A percentile compares a stretch with the other conserved stretches of the same genome.
phyloP scores from a whole-genome alignment of 768 basidiomycete genomes.

The Agaricus subrufescens region DNA sequence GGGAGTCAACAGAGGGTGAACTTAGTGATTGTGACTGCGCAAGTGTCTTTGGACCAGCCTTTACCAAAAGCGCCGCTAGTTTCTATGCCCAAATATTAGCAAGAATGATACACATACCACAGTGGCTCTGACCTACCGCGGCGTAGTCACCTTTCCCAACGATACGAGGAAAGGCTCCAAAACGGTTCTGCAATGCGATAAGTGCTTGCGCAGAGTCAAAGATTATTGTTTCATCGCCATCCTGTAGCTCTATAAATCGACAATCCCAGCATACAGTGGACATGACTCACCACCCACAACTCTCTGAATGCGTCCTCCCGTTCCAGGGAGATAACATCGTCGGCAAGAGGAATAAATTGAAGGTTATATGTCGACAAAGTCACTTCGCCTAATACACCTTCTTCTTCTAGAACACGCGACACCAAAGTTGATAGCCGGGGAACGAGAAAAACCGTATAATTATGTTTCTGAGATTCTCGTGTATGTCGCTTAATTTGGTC shows the following conservation, averaged over 20 bases:
- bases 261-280: slow-evolving; percentile 3
- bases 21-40: slow-evolving; percentile 32
- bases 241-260: slow-evolving; percentile 40
- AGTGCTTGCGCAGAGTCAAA: slow-evolving; percentile 89
- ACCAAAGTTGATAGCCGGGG: slow-evolving; percentile 87
- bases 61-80: slow-evolving; percentile 64
- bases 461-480: slow-evolving; percentile 67
- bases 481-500: slow-evolving; percentile 89
- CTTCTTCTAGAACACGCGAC: slow-evolving; percentile 83
- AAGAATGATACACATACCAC: background rate
- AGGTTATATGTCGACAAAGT: slow-evolving; percentile 84
- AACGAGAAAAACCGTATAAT: slow-evolving; percentile 83
- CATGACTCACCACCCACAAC: slow-evolving; percentile 75
- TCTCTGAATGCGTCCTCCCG: slow-evolving; percentile 82
- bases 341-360: slow-evolving; percentile 90
- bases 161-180: slow-evolving; percentile 87
- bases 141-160: slow-evolving; percentile 91
- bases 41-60: slow-evolving; percentile 29
- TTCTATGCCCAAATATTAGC: slow-evolving; percentile 41
- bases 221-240: slow-evolving; percentile 87
- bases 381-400: slow-evolving; percentile 97
- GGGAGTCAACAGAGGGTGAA: slow-evolving; percentile 70
- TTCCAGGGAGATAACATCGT: slow-evolving; percentile 91
- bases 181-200: slow-evolving; percentile 75
- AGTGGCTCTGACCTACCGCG: slow-evolving; percentile 39